Base-by-base conservation (phyloP, 1,284 basidiomycete species). In the Cystobasidiaceae sp. region DNA sequence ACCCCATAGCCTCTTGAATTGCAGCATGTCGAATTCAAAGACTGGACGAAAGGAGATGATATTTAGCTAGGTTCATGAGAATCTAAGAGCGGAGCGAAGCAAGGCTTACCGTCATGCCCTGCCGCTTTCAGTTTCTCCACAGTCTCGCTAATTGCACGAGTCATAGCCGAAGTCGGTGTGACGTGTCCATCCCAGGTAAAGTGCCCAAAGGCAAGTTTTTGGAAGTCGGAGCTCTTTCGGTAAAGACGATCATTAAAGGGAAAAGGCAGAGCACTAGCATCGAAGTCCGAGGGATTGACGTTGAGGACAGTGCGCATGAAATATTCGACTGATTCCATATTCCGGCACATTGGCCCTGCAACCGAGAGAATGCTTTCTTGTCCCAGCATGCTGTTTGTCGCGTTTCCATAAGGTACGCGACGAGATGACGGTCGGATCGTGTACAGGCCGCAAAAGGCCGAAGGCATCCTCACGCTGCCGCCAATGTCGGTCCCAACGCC, bases 261-360 rank as follows among this genome's bases (percentile, higher is more conserved):
- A 71, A 69, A 13, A 69, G 70, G 50, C n/a, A 60, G 33, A 9
- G 27, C 44, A 17, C 23, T 50, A 9, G 45, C 54, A 49, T 77
- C 77, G 25, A 62, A 46, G 25, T 72, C 59, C 72, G 73, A 75
- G 1, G 77, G 75, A 61, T 75, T 32, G 15, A 71, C 64, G 5
- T 63, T 67, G 9, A 77, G 64, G 6, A 77, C 68, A 5, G 72
- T 68, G 21, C 71, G 68, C 43, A 75, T 71, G 67, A 76, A 78
- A n/a, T 74, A 70, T 30, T 71, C 68, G 33, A 78, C 49, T 27
- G 76, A 75, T 7, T 72, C 69, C 4, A 73, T 64, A 7, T 70
- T 71, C n/a, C 74, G 74, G 39, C 71, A 71, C 48, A 78, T 71
- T 0, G 77, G 77, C 0, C 76, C 77, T 6, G 72, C 67, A 8